These are phyloP conservation scores for Cylindrotheca closterium DNA, from an alignment of 108 stramenopile genomes.

Conservation along the genomic window DNA sequence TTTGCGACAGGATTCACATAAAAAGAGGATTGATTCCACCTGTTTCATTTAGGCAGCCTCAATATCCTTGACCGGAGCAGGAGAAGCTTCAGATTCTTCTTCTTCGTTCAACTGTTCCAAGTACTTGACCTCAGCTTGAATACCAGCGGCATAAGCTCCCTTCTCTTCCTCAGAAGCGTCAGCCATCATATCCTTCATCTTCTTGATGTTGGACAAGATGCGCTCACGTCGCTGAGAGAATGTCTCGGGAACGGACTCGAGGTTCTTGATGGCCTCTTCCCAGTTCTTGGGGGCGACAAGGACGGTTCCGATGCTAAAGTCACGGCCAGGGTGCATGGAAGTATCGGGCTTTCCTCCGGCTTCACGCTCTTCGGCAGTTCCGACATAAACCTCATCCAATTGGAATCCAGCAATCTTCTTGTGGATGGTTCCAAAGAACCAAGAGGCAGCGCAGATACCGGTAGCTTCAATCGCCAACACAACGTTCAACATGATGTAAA, in stretches of 20 bases:
- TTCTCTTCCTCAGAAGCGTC: not conserved
- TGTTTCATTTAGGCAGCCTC: too few species aligned
- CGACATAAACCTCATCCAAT: slow-evolving; percentile 62
- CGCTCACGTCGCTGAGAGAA: slow-evolving; percentile 8
- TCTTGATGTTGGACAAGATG: slow-evolving; percentile 19
- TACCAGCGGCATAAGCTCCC: not conserved
- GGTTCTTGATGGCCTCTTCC: not conserved
- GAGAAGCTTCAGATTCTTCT: not conserved
- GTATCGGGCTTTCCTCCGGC: slow-evolving; percentile 29
- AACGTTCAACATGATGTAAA: slow-evolving; percentile 45
- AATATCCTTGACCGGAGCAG: not conserved
- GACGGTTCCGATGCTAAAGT: slow-evolving; percentile 18
- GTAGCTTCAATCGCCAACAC: slow-evolving; percentile 56
- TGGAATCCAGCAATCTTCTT: slow-evolving; percentile 51
- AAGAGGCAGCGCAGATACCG: slow-evolving; percentile 64
- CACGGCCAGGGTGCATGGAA: not conserved
- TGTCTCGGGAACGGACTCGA: not conserved
- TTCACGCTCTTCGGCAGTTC: slow-evolving; percentile 59
- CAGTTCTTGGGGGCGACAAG: slow-evolving; percentile 27
- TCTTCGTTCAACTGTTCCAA: not conserved
- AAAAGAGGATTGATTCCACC: too few species aligned
- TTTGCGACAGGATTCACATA: too few species aligned
- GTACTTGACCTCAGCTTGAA: not conserved
- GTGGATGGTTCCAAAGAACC: slow-evolving; percentile 52
- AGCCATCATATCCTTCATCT: not conserved